Percentiles rank a stretch among this genome's conserved stretches.
Conservation (phyloP, 371 early-diverging fungal genomes). For the Dinochytrium kinnereticum region DNA sequence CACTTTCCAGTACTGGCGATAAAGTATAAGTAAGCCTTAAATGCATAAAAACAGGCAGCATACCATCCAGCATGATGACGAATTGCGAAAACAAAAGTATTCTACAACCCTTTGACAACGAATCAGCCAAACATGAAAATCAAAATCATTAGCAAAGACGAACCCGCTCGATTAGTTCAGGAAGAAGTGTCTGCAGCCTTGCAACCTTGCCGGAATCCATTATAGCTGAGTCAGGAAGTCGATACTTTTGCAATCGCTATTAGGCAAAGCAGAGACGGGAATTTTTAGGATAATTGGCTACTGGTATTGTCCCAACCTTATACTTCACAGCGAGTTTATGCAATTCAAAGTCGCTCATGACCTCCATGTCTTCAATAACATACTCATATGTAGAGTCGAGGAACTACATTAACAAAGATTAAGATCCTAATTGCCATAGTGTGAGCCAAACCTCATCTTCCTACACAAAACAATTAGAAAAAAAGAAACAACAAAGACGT, state of each 20-base stretch:
- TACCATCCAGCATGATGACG: constrained; percentile 64
- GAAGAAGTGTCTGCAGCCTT: constrained; percentile 63
- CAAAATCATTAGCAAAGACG: background rate
- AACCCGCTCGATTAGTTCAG: constrained; percentile 49
- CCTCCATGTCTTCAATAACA: constrained; percentile 83
- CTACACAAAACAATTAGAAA: constrained; percentile 8
- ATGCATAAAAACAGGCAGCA: background rate
- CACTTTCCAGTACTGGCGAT: constrained; percentile 52
- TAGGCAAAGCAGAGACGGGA: background rate
- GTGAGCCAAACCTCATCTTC: constrained; percentile 1
- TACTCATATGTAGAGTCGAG: constrained; percentile 74
- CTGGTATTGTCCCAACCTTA: constrained; percentile 37
- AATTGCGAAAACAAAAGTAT: constrained; percentile 85
- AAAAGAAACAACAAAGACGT: background rate
- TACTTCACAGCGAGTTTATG: constrained; percentile 71
- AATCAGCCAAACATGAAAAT: constrained; percentile 4
- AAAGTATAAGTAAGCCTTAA: background rate
- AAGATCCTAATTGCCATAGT: background rate
- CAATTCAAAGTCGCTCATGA: constrained; percentile 87
- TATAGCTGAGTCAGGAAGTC: constrained; percentile 60
- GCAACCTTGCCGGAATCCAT: constrained; percentile 82
- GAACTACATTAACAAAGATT: constrained; percentile 42
- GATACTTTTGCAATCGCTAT: constrained; percentile 47
- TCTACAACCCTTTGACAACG: constrained; percentile 57
- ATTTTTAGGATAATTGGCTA: no score